A percentile compares a stretch with the other conserved stretches of the same genome.
Conservation (phyloP, 306 rosid genomes). For the Arachis stenosperma region DNA sequence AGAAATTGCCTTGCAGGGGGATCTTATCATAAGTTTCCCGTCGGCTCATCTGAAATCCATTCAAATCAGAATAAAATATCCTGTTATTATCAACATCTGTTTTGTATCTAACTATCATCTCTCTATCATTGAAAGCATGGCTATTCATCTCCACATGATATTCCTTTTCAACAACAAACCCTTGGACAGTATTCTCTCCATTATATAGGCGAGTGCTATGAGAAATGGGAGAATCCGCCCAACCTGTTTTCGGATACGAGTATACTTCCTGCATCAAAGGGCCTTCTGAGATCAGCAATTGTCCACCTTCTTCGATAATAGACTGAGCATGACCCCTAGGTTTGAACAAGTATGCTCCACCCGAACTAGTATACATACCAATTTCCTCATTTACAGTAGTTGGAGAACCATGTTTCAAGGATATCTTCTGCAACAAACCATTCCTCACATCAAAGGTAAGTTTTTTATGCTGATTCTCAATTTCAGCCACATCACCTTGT, state of each 20-base stretch:
- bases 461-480: constrained; percentile 73
- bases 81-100: constrained; percentile 78
- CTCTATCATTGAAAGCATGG: constrained; percentile 72
- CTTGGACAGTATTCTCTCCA: constrained; percentile 71
- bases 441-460: constrained; percentile 67
- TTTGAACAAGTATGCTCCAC: constrained; percentile 92
- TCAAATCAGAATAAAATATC: constrained; percentile 83
- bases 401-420: constrained; percentile 46
- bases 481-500: constrained; percentile 58
- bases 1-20: constrained; percentile 94
- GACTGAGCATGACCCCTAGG: constrained; percentile 80
- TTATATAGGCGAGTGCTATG: constrained; percentile 89
- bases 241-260: constrained; percentile 79
- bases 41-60: constrained; percentile 97
- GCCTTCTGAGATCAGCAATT: constrained; percentile 72
- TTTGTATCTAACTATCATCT: constrained; percentile 85
- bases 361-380: constrained; percentile 77
- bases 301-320: constrained; percentile 71
- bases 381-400: constrained; percentile 78
- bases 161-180: constrained; percentile 81
- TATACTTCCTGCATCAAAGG: constrained; percentile 86
- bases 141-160: constrained; percentile 89
- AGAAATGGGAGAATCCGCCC: constrained; percentile 78
- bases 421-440: constrained; percentile 81
- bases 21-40: constrained; percentile 94